phyloP scores from a whole-genome alignment of 805 yeast genomes.

The Candida suzukii region DNA sequence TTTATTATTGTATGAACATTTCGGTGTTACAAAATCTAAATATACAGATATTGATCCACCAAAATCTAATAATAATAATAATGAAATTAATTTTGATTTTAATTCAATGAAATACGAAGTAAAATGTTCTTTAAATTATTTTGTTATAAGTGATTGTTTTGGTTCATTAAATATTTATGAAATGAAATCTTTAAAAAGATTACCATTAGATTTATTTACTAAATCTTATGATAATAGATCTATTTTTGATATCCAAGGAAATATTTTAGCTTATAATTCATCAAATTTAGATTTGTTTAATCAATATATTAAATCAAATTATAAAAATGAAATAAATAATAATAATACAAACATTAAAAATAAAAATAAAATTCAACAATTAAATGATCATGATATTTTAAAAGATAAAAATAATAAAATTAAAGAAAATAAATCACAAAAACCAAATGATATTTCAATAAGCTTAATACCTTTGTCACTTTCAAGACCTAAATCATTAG shows the following conservation, averaged over 20 bases:
- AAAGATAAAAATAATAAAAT: not conserved
- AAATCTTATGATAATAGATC: conserved; percentile 28
- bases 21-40: no score
- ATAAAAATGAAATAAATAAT: not conserved
- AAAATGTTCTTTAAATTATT: not conserved
- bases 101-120: conserved; percentile 6
- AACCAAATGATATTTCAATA: conserved; percentile 7
- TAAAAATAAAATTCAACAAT: not conserved
- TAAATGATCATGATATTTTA: no score
- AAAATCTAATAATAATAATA: conserved; percentile 6
- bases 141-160: not conserved
- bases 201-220: conserved; percentile 2
- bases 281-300: conserved; percentile 28
- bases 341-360: not conserved
- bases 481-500: conserved; percentile 39
- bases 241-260: conserved; percentile 41
- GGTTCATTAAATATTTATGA: conserved; percentile 11
- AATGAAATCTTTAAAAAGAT: not conserved
- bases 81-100: conserved; percentile 7
- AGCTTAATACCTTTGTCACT: conserved; percentile 38
- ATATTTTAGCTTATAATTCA: conserved; percentile 44
- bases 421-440: no score
- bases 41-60: not conserved
- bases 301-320: conserved; percentile 2
- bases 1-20: no score